These are phyloP conservation scores for Cyberlindnera misumaiensis DNA, from an alignment of 805 yeast species.

Conservation along the genomic window DNA sequence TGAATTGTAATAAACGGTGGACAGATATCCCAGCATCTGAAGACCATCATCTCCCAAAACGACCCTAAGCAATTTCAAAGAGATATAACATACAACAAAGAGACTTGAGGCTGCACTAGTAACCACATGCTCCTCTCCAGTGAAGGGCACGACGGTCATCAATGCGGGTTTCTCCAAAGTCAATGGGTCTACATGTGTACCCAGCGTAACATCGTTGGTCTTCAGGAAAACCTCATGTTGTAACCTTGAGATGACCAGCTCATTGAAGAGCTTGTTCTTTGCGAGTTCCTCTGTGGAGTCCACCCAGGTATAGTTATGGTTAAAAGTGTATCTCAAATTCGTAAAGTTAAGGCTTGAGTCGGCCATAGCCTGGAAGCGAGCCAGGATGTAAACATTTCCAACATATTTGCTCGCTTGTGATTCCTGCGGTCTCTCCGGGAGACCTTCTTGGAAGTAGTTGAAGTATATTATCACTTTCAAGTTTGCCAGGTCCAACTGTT, in stretches of 20 bases:
- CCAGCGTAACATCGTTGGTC: constrained; percentile 18
- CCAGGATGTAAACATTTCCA: constrained; percentile 19
- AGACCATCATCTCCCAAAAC: constrained; percentile 15
- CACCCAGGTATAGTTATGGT: constrained; percentile 19
- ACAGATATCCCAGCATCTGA: constrained; percentile 17
- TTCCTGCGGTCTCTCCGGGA: constrained; percentile 20
- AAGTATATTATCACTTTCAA: constrained; percentile 16
- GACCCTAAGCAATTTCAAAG: constrained; percentile 17
- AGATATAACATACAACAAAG: constrained; percentile 17
- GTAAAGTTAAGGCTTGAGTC: constrained; percentile 18
- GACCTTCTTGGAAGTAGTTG: constrained; percentile 20
- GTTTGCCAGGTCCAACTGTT: constrained; percentile 10
- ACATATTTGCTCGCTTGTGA: constrained; percentile 21
- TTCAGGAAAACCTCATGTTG: constrained; percentile 18
- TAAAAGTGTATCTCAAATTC: constrained; percentile 16
- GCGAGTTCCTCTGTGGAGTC: constrained; percentile 20
- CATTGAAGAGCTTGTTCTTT: constrained; percentile 18
- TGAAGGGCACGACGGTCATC: constrained; percentile 18
- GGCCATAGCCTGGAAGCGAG: constrained; percentile 13
- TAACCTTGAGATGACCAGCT: constrained; percentile 16
- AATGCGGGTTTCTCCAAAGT: constrained; percentile 19
- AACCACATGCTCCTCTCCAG: constrained; percentile 15
- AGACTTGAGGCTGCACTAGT: constrained; percentile 16
- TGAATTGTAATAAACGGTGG: constrained; percentile 17
- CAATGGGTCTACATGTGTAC: constrained; percentile 15